Base-by-base conservation (phyloP, 495 filamentous ascomycete genomes). In the Jackrogersella multiformis region DNA sequence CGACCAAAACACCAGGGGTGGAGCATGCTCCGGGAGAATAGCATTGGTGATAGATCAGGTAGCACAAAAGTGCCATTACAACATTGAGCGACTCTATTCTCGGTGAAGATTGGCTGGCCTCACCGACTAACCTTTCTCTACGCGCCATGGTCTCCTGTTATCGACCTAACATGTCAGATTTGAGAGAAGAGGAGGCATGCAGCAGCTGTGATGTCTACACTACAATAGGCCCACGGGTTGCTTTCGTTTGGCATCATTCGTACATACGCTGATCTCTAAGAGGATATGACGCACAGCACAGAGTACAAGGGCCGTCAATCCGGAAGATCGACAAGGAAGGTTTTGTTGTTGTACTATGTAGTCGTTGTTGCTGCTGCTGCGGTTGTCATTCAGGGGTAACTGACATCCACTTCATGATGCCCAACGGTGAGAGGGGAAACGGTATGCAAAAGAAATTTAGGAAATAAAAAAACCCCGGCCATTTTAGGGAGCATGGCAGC, bases 71-170 rank as follows among this genome's bases (percentile, higher is more conserved):
- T 55, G 54, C 39, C 35, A 28, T 61, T 64, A 55, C 55, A 54
- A 58, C 64, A 63, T 38, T 60, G 58, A 60, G 34, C 53, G 20
- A 66, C 32, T n/a, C 46, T 41, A 46, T 44, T 59, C 54, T 67
- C 67, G 67, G 67, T 67, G 63, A 63, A 28, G 63, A 67, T 71
- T 71, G 68, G 68, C 54, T 41, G n/a, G 58, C 45, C 55, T 63
- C 63, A 71, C 63, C 68, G 57, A 67, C 63, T 67, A 58, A 59
- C 54, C 68, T 63, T 61, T 57, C 35, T 64, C 38, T 62, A 42
- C 53, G 57, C 53, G 56, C 56, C 18, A 32, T 64, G 61, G 34
- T 69, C 54, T 64, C 42, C 56, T 61, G 13, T 34, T 26, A 61
- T 39, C 23, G 44, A 65, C 56, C 61, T 61, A 61, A 65, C 56